phyloP scores from a whole-genome alignment of 768 basidiomycete genomes.

The Podaxis sp. region DNA sequence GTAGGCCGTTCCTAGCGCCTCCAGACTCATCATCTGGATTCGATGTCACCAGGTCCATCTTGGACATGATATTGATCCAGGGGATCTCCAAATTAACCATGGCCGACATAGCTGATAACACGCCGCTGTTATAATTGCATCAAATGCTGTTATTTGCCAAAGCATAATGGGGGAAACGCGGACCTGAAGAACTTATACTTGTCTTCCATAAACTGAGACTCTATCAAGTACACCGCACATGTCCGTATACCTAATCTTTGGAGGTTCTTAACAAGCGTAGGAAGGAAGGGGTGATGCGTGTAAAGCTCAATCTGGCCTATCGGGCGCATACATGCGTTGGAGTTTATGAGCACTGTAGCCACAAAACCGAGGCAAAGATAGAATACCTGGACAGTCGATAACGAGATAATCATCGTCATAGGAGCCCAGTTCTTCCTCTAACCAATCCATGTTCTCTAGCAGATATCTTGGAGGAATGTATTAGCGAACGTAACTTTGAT shows the following conservation, averaged over 20 bases:
- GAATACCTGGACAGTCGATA: conserved; percentile 82
- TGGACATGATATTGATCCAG: conserved; percentile 98
- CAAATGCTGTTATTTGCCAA: background rate
- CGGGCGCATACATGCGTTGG: background rate
- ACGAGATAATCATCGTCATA: conserved; percentile 96
- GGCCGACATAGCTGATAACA: conserved; percentile 96
- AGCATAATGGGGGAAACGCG: background rate
- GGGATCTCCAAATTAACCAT: conserved; percentile 98
- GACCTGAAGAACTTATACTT: conserved; percentile 96
- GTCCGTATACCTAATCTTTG: conserved; percentile 76
- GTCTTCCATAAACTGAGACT: conserved; percentile 99
- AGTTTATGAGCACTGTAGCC: background rate
- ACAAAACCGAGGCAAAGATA: background rate
- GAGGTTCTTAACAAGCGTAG: conserved; percentile 78
- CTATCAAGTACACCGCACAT: conserved; percentile 91
- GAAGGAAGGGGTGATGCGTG: conserved; percentile 96
- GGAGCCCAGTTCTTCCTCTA: conserved; percentile 92
- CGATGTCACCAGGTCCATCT: conserved; percentile 93
- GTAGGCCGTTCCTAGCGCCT: conserved; percentile 68
- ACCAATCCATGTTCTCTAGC: conserved; percentile 96
- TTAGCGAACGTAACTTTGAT: background rate
- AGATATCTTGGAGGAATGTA: conserved; percentile 65
- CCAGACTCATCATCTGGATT: conserved; percentile 58
- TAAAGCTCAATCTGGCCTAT: conserved; percentile 97
- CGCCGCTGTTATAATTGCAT: conserved; percentile 56